phyloP scores from a whole-genome alignment of 805 yeast genomes.

The Saccharomyces cerevisiae region DNA sequence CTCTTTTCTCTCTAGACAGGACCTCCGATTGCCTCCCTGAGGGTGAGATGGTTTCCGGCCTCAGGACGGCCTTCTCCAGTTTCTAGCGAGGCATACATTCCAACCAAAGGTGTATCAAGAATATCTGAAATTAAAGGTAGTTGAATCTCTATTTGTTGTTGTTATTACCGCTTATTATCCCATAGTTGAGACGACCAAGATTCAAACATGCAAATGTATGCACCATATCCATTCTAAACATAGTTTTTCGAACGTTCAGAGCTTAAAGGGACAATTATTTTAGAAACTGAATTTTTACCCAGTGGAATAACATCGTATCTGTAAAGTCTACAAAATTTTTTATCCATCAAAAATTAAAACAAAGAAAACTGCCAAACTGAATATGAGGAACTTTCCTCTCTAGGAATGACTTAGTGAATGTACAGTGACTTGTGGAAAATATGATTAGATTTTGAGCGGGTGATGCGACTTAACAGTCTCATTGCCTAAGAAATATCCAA shows the following conservation, averaged over 20 bases:
- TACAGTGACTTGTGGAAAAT: too few species aligned
- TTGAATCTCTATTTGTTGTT: background rate
- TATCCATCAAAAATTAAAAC: background rate
- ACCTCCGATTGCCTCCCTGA: background rate
- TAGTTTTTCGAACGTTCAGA: background rate
- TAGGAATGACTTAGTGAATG: background rate
- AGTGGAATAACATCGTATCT: background rate
- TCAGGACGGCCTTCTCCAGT: background rate
- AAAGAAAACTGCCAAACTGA: background rate
- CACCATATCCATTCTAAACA: background rate
- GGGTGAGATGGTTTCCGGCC: background rate
- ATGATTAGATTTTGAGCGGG: background rate
- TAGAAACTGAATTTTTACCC: background rate
- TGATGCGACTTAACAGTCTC: background rate
- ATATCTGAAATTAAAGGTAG: background rate
- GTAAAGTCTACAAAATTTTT: too few species aligned
- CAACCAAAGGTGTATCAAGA: background rate
- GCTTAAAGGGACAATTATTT: background rate
- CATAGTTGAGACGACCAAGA: constrained; percentile 3
- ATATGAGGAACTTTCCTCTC: background rate
- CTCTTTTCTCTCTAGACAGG: background rate
- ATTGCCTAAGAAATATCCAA: background rate
- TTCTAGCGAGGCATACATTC: background rate
- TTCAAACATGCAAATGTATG: constrained; percentile 18
- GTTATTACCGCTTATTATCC: background rate